Evolutionary conservation across 2,329 filamentous ascomycete genomes (phyloP), one percentile per base, ranked within the genome.

Genomic region (Calonectria montana): DNA sequence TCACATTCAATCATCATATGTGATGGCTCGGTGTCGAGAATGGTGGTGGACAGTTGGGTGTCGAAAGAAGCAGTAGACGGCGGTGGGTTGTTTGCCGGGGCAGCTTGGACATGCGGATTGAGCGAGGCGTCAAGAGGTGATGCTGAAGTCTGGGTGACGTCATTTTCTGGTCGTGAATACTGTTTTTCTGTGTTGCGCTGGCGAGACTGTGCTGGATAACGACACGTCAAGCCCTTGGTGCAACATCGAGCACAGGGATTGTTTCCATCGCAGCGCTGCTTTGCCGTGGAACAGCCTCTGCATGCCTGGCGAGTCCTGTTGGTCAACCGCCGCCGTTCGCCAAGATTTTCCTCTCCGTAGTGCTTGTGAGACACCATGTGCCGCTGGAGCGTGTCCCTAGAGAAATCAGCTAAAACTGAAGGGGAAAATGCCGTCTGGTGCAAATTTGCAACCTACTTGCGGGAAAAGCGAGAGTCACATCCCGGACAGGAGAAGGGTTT

Each of bases 401-500:
- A 8, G 35, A 12, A 18, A 37, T 59, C 31, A 59, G 35, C 53
- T n/a, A n/a, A n/a, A 15, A 25, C 7, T 39, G n/a, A 4, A 16
- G 4, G 35, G 29, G 53, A 25, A 18, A 7, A 6, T 4, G 39
- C 25, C n/a, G 13, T 39, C 21, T 9, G 21, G 7, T n/a, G 5
- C 3, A 4, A 16, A 37, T 25, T 23, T 59, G 21, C 53, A 39
- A 59, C 53, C 10, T 39, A 59, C 53, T 39, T 59, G 18, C 53
- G 53, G 53, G 53, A 59, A 37, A 59, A 59, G n/a, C 53, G 53
- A 23, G 53, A 59, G n/a, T 59, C 53, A 21, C 53, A 59, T 8
- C 53, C 53, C 12, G 53, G 31, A 15, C 31, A 59, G 13, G 53
- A 25, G 10, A 59, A 59, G 18, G 53, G 53, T 35, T 59, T 59